These are phyloP conservation scores for Adansonia digitata DNA, from an alignment of 345 rosid genomes.

Conservation along the genomic window DNA sequence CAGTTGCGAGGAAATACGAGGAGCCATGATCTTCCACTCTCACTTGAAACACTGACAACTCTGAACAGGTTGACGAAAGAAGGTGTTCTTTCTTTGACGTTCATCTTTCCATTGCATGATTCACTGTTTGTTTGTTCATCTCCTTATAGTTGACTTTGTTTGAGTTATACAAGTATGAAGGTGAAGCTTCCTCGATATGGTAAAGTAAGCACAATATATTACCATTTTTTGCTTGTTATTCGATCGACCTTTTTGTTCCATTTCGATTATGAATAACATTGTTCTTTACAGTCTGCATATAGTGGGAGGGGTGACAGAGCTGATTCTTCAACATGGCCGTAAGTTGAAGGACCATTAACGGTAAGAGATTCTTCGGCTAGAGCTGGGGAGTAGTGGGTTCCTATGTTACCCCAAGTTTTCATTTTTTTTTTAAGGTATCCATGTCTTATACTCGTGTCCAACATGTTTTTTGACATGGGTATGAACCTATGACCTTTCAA, in stretches of 20 bases:
- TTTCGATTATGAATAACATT: constrained; percentile 4
- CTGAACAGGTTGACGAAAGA: constrained; percentile 58
- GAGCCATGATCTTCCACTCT: constrained; percentile 88
- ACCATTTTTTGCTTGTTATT: not conserved
- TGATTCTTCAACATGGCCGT: constrained; percentile 80
- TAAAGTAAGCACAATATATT: constrained; percentile 46
- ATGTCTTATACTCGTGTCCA: no score
- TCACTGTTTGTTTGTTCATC: constrained; percentile 1
- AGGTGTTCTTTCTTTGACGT: constrained; percentile 37
- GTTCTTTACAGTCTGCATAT: constrained; percentile 69
- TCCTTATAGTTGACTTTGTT: constrained; percentile 17
- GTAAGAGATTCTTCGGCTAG: constrained; percentile 31
- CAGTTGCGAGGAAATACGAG: constrained; percentile 95
- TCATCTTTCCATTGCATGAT: not conserved
- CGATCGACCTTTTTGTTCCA: not conserved
- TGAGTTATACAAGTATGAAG: constrained; percentile 55
- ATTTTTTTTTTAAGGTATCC: no score
- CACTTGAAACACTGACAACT: constrained; percentile 58
- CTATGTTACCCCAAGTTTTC: no score
- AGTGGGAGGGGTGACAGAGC: constrained; percentile 89
- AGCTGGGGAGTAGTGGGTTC: not conserved
- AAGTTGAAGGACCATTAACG: constrained; percentile 80
- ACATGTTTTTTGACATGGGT: no score
- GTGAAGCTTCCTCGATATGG: constrained; percentile 91
- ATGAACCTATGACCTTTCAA: no score